A percentile compares a stretch with the other conserved stretches of the same genome.
Conservation (phyloP, 371 early-diverging fungal species). For the Mortierella sp. region DNA sequence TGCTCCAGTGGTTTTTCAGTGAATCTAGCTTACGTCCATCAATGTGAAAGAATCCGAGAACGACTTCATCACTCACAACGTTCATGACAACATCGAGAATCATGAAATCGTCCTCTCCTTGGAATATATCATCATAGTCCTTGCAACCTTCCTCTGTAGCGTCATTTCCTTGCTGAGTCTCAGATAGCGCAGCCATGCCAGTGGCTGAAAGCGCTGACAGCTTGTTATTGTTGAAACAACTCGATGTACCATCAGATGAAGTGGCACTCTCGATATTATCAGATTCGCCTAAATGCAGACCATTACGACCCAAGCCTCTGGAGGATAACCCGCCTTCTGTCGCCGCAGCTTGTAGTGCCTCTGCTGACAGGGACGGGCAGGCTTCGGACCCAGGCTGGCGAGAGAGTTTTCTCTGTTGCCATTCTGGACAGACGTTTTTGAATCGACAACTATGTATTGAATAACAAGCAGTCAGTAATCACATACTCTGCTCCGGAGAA, state of each 20-base stretch:
- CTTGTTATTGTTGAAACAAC: background rate
- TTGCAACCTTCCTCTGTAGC: conserved; percentile 9
- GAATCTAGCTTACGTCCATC: conserved; percentile 53
- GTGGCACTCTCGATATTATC: background rate
- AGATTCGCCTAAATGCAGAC: conserved; percentile 7
- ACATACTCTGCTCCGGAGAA: conserved; percentile 1
- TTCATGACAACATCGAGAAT: conserved; percentile 70
- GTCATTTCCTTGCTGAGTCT: background rate
- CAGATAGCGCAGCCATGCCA: conserved; percentile 1
- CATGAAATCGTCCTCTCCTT: conserved; percentile 60
- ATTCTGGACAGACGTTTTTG: conserved; percentile 55
- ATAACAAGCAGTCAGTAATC: background rate
- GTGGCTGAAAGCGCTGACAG: conserved; percentile 17
- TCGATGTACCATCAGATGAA: background rate
- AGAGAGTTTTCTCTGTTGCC: conserved; percentile 37
- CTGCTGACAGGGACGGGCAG: conserved; percentile 17
- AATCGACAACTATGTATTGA: conserved; percentile 38
- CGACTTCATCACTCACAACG: conserved; percentile 64
- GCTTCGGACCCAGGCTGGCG: conserved; percentile 18
- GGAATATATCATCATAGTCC: conserved; percentile 43
- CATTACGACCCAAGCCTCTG: conserved; percentile 35
- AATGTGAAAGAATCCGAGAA: conserved; percentile 69
- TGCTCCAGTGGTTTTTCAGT: background rate
- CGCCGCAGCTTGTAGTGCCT: conserved; percentile 31
- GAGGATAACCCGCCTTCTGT: conserved; percentile 38